phyloP scores from a whole-genome alignment of 2,329 filamentous ascomycete species.

The Thielaviopsis euricoi region DNA sequence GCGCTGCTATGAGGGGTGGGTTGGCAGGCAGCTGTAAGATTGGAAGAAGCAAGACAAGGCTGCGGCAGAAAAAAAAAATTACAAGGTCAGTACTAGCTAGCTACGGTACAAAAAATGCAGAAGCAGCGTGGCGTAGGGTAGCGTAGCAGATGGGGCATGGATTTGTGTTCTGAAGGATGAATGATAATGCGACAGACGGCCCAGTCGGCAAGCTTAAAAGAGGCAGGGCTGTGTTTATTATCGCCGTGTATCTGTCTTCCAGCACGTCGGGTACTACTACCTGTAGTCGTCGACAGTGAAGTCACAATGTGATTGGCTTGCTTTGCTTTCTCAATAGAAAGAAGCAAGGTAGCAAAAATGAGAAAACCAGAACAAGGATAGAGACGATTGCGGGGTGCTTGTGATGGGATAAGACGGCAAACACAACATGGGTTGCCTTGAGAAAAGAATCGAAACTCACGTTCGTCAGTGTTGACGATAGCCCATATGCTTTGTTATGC shows the following conservation, averaged over 20 bases:
- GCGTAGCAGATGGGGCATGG: background rate
- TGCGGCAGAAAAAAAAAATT: slow-evolving; percentile 9
- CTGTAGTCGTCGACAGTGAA: background rate
- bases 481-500: too few species aligned
- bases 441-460: background rate
- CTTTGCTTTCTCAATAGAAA: background rate
- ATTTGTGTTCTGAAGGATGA: background rate
- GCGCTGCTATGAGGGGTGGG: background rate
- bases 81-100: slow-evolving; percentile 10
- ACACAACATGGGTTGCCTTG: background rate
- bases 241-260: background rate
- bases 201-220: background rate
- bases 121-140: background rate
- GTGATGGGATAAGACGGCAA: background rate
- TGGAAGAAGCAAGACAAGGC: slow-evolving; percentile 11
- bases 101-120: background rate
- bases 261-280: background rate
- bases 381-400: background rate
- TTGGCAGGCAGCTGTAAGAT: background rate
- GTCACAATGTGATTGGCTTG: background rate
- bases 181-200: background rate
- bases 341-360: background rate
- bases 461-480: background rate
- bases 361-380: background rate
- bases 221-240: background rate